These are phyloP conservation scores for Fusarium subglutinans DNA, from an alignment of 2,329 filamentous ascomycete species.

Conservation along the genomic window DNA sequence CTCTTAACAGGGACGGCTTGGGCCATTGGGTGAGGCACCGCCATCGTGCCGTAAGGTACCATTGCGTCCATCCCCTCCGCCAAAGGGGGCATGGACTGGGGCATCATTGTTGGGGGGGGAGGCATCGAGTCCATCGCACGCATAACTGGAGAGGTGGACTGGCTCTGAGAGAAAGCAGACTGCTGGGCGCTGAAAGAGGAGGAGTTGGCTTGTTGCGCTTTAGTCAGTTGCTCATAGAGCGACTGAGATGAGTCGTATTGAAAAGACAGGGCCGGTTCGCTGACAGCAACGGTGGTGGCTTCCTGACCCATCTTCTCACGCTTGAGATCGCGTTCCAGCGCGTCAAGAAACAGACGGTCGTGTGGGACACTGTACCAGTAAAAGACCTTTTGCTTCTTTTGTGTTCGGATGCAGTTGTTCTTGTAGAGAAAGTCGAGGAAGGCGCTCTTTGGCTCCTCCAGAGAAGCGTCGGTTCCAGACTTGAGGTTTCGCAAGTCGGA, in stretches of 20 bases:
- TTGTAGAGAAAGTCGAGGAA: slow-evolving; percentile 99
- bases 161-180: slow-evolving; percentile 75
- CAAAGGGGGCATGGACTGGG: slow-evolving; percentile 65
- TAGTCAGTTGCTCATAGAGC: slow-evolving; percentile 98
- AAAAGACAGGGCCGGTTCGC: slow-evolving; percentile 96
- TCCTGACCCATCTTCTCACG: slow-evolving; percentile 99
- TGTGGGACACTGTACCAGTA: slow-evolving; percentile 99
- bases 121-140: slow-evolving; percentile 94
- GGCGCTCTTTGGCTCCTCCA: slow-evolving; percentile 98
- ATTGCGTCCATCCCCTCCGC: slow-evolving; percentile 76
- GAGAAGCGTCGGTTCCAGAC: slow-evolving; percentile 95
- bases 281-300: slow-evolving; percentile 94
- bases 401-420: slow-evolving; percentile 99
- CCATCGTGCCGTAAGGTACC: slow-evolving; percentile 74
- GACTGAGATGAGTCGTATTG: slow-evolving; percentile 99
- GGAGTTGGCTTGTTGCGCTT: slow-evolving; percentile 97
- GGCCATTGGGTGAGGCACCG: slow-evolving; percentile 74
- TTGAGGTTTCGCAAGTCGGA: slow-evolving; percentile 98
- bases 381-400: slow-evolving; percentile 99
- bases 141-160: slow-evolving; percentile 88
- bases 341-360: slow-evolving; percentile 96
- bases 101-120: slow-evolving; percentile 85
- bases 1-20: slow-evolving; percentile 80
- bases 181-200: slow-evolving; percentile 92
- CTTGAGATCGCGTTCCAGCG: slow-evolving; percentile 96